Percentiles rank a stretch among this genome's conserved stretches.
Conservation (phyloP, 371 early-diverging fungal species). For the Globomyces sp. region DNA sequence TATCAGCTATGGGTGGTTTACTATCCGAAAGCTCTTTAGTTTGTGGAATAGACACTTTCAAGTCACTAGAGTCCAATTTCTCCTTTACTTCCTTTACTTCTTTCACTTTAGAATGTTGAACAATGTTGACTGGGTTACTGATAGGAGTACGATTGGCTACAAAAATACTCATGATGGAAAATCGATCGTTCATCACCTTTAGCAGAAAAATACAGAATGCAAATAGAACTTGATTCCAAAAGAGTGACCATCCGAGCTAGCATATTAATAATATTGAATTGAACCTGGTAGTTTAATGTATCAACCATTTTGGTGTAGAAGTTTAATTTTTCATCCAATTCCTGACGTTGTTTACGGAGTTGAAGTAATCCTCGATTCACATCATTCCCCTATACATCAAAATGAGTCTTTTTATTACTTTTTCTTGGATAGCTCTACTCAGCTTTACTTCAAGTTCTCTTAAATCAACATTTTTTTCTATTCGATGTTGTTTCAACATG, state of each 20-base stretch:
- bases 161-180: background rate
- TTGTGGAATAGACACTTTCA: background rate
- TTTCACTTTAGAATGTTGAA: background rate
- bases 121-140: background rate
- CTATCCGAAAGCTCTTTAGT: background rate
- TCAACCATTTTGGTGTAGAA: conserved; percentile 14
- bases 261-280: background rate
- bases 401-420: background rate
- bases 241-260: background rate
- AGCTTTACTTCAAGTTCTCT: conserved; percentile 43
- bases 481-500: conserved; percentile 46
- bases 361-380: conserved; percentile 24
- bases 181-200: background rate
- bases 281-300: conserved; percentile 19
- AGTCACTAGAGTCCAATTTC: conserved; percentile 9
- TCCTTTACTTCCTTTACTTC: conserved; percentile 4
- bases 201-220: conserved; percentile 7
- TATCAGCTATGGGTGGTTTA: background rate
- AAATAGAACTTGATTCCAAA: conserved; percentile 14
- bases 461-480: conserved; percentile 42
- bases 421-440: background rate
- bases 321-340: conserved; percentile 20
- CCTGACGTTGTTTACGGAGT: conserved; percentile 26
- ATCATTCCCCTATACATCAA: conserved; percentile 29
- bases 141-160: background rate